A percentile compares a stretch with the other conserved stretches of the same genome.
These are phyloP conservation scores for Pedinophyceae sp. DNA, from an alignment of 139 green algal species.

Conservation along the genomic window DNA sequence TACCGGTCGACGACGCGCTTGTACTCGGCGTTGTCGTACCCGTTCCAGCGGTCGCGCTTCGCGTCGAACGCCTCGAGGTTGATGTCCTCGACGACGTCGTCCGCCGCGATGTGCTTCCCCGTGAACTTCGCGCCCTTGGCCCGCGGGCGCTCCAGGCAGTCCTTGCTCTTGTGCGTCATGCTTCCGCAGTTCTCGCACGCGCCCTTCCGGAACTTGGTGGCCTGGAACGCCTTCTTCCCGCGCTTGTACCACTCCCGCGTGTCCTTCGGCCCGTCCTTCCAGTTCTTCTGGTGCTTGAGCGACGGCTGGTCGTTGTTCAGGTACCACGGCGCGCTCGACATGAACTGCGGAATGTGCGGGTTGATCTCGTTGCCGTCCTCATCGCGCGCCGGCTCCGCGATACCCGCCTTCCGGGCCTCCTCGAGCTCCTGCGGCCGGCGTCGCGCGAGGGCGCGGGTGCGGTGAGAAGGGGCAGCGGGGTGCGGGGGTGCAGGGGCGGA, in stretches of 20 bases:
- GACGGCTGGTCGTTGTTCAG: slow-evolving; percentile 66
- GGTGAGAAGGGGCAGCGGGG: background rate
- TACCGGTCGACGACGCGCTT: slow-evolving; percentile 48
- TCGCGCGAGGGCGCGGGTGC: background rate
- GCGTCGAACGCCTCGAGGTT: slow-evolving; percentile 62
- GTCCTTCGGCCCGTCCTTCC: slow-evolving; percentile 49
- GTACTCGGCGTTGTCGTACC: slow-evolving; percentile 74
- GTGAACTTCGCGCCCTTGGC: slow-evolving; percentile 68
- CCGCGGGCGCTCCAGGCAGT: slow-evolving; percentile 90
- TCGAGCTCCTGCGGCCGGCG: slow-evolving; percentile 75
- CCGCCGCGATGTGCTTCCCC: slow-evolving; percentile 81
- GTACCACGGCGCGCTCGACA: slow-evolving; percentile 88
- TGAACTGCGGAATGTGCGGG: slow-evolving; percentile 97
- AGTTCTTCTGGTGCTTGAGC: slow-evolving; percentile 97
- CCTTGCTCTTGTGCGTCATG: slow-evolving; percentile 88
- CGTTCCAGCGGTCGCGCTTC: slow-evolving; percentile 86
- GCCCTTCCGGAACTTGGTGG: slow-evolving; percentile 88
- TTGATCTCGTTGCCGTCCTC: slow-evolving; percentile 99
- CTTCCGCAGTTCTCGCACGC: slow-evolving; percentile 95
- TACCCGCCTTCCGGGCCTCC: slow-evolving; percentile 87
- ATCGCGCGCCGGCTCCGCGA: slow-evolving; percentile 81
- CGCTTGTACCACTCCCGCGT: slow-evolving; percentile 73
- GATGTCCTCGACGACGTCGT: slow-evolving; percentile 86
- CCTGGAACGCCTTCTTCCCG: slow-evolving; percentile 80
- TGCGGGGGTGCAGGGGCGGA: background rate